A percentile compares a stretch with the other conserved stretches of the same genome.
Evolutionary conservation across 352 stramenopile genomes (phyloP).

Genomic region (Globisporangium mamillatum): DNA sequence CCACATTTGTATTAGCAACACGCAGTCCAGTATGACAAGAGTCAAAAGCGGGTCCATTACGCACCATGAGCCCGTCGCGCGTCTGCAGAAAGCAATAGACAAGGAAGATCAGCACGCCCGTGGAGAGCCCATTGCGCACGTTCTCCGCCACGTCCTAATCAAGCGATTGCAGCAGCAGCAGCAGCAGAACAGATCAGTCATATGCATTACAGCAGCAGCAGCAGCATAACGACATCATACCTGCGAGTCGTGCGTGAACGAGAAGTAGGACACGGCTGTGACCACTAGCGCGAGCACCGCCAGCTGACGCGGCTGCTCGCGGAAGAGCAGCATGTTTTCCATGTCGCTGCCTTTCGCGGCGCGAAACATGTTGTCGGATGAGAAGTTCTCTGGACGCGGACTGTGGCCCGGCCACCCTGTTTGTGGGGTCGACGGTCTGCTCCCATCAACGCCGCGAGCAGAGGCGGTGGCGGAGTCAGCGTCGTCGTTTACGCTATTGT

Average conservation of each 20-base stretch:
- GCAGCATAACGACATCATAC: conserved; percentile 18
- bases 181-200: neutral
- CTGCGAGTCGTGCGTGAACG: conserved; percentile 77
- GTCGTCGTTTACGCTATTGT: conserved; percentile 6
- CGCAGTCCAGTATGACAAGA: too few relatives aligned
- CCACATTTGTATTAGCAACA: neutral
- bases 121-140: conserved; percentile 55
- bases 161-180: conserved; percentile 1
- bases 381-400: conserved; percentile 5
- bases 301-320: conserved; percentile 76
- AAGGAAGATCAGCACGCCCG: conserved; percentile 76
- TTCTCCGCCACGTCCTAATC: conserved; percentile 56
- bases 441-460: neutral
- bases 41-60: conserved; percentile 2
- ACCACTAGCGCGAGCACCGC: conserved; percentile 63
- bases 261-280: conserved; percentile 70
- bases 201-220: neutral
- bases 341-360: conserved; percentile 49
- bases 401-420: neutral
- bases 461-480: neutral
- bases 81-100: conserved; percentile 87
- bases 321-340: conserved; percentile 71
- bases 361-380: conserved; percentile 33
- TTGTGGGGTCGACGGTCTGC: neutral
- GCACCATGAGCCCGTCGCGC: conserved; percentile 72